Conservation (phyloP, 441 rosid species). For the Theobroma grandiflorum region DNA sequence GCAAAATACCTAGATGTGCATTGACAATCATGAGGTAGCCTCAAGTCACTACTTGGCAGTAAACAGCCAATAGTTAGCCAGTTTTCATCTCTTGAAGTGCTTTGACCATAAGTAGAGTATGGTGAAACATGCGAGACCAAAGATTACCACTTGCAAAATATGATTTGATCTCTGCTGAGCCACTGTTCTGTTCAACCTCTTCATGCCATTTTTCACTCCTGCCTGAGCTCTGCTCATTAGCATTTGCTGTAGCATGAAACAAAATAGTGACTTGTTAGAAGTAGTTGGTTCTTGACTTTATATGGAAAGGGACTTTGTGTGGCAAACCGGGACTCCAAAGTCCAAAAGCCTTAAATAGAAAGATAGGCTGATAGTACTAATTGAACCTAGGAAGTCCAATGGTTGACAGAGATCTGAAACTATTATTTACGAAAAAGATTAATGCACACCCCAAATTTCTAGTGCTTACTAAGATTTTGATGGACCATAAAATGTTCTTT, state of each 20-base stretch:
- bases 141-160: constrained; percentile 39
- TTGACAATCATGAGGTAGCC: not conserved
- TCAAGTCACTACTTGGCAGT: not conserved
- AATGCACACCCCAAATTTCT: not conserved
- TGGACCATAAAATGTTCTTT: not conserved
- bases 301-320: not conserved
- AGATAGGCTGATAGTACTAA: not conserved
- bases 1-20: not conserved
- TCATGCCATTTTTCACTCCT: constrained; percentile 42
- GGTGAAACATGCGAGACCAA: constrained; percentile 38
- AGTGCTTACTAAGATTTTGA: not conserved
- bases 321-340: not conserved
- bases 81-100: constrained; percentile 28
- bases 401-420: not conserved
- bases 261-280: not conserved
- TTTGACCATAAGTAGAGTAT: constrained; percentile 44
- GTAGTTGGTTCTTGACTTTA: not conserved
- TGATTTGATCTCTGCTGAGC: constrained; percentile 38
- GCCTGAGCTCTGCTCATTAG: constrained; percentile 39
- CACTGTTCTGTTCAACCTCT: constrained; percentile 37
- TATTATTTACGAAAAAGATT: not conserved
- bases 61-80: not conserved
- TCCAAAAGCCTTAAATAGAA: not conserved
- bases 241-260: constrained; percentile 34
- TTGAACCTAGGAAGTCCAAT: not conserved